A percentile compares a stretch with the other conserved stretches of the same genome.
phyloP scores from a whole-genome alignment of 2,329 filamentous ascomycete genomes.

The Sphaerostilbella broomeana region DNA sequence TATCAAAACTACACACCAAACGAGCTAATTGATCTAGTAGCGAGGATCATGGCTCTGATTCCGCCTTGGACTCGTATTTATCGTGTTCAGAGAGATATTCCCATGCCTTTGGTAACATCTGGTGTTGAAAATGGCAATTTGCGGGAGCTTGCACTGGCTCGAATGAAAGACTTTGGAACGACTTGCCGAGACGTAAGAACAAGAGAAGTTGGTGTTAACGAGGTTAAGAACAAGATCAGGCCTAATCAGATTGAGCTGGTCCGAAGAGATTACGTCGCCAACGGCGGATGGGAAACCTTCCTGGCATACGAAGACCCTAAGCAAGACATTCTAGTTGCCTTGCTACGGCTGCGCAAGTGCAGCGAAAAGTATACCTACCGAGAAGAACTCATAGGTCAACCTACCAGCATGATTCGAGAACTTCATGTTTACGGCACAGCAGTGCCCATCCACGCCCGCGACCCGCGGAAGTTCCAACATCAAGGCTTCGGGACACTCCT shows the following conservation, averaged over 20 bases:
- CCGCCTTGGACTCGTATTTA: constrained; percentile 99
- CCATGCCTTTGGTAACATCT: constrained; percentile 99
- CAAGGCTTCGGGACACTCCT: constrained; percentile 92
- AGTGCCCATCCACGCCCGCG: constrained; percentile 92
- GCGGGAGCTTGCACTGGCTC: constrained; percentile 83
- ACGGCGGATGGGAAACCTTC: constrained; percentile 98
- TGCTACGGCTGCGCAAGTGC: constrained; percentile 85
- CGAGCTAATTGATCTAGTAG: constrained; percentile 89
- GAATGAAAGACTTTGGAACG: constrained; percentile 99
- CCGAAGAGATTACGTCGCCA: constrained; percentile 86
- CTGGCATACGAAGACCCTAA: constrained; percentile 96
- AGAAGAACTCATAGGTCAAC: constrained; percentile 76
- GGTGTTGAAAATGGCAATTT: constrained; percentile 97
- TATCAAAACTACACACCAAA: constrained; percentile 99
- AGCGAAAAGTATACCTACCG: constrained; percentile 88
- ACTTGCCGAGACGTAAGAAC: constrained; percentile 94
- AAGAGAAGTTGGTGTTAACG: constrained; percentile 94
- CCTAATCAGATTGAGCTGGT: constrained; percentile 95
- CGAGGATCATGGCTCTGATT: constrained; percentile 88
- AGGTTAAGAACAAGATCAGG: constrained; percentile 97
- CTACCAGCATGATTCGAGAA: constrained; percentile 86
- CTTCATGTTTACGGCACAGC: constrained; percentile 95
- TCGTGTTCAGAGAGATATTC: constrained; percentile 95
- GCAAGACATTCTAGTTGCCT: constrained; percentile 91
- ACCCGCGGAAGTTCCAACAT: constrained; percentile 96